Evolutionary conservation across 139 green algal genomes (phyloP).

Genomic region (Deuterostichococcus epilithicus): DNA sequence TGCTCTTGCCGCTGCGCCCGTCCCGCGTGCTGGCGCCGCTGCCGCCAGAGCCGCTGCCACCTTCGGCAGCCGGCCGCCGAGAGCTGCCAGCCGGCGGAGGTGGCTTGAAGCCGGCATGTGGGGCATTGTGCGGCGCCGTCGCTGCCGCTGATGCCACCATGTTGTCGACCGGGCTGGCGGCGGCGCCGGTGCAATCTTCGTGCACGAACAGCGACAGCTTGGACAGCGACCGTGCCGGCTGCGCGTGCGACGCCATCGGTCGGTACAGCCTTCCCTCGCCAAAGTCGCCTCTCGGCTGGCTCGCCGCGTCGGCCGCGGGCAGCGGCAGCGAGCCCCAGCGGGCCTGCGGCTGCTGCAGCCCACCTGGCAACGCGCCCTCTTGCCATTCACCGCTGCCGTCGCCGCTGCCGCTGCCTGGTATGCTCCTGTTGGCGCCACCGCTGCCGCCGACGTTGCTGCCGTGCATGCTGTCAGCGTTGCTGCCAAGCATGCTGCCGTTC

Average conservation of each 20-base stretch:
- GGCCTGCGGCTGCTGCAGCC: not conserved
- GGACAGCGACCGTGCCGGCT: not conserved
- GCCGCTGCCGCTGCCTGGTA: not conserved
- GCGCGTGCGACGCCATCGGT: conserved; percentile 2
- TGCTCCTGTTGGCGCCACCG: too few relatives aligned
- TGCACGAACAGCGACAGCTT: not conserved
- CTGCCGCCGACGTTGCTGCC: not conserved
- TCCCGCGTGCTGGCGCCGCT: too few relatives aligned
- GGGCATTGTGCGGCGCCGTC: not conserved
- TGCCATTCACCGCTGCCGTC: not conserved
- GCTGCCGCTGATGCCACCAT: not conserved
- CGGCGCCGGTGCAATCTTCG: not conserved
- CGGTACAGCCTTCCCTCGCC: conserved; percentile 9
- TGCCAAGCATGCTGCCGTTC: not conserved
- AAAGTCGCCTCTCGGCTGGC: too few relatives aligned
- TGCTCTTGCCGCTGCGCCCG: too few relatives aligned
- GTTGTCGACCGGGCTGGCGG: too few relatives aligned
- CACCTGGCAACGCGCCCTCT: too few relatives aligned
- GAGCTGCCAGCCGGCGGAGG: too few relatives aligned
- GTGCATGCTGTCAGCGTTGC: not conserved
- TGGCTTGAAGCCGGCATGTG: not conserved
- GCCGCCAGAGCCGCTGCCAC: too few relatives aligned
- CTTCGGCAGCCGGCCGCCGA: too few relatives aligned
- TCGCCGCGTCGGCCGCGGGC: too few relatives aligned
- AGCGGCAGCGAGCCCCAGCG: too few relatives aligned